These are phyloP conservation scores for Quercus ilex DNA, from an alignment of 306 rosid species.

Conservation along the genomic window DNA sequence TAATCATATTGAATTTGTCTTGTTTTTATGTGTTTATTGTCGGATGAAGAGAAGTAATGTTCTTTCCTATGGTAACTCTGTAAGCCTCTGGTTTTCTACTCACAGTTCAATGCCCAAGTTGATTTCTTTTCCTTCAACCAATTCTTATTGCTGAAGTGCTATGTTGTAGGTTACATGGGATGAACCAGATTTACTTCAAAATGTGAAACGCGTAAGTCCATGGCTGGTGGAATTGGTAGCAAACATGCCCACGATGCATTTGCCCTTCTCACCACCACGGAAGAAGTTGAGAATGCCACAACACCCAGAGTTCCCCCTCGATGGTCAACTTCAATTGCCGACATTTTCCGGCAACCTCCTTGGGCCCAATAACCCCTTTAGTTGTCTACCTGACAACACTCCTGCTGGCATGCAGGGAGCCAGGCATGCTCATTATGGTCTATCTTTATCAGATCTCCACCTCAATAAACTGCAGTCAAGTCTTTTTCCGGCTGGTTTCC, in stretches of 20 bases:
- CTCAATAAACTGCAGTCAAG: conserved; percentile 64
- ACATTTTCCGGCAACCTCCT: conserved; percentile 53
- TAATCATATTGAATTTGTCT: too few species aligned
- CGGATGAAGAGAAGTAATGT: not conserved
- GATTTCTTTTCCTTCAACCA: not conserved
- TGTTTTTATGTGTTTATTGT: not conserved
- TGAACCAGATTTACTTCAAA: conserved; percentile 86
- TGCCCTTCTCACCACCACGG: conserved; percentile 73
- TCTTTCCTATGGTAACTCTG: not conserved
- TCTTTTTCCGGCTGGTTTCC: conserved; percentile 52
- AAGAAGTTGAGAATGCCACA: conserved; percentile 76
- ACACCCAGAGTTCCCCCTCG: conserved; percentile 60
- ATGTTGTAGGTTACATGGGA: conserved; percentile 85
- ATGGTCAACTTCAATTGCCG: conserved; percentile 53
- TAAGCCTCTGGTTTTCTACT: not conserved
- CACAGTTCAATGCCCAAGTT: not conserved
- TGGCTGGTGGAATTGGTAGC: conserved; percentile 91
- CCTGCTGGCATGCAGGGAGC: conserved; percentile 99
- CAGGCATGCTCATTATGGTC: conserved; percentile 93
- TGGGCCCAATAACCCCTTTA: conserved; percentile 54
- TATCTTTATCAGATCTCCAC: conserved; percentile 66
- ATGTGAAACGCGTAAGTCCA: conserved; percentile 86
- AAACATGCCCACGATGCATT: conserved; percentile 63
- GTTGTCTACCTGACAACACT: conserved; percentile 67
- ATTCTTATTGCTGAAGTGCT: conserved; percentile 23